A percentile compares a stretch with the other conserved stretches of the same genome.
Conservation (phyloP, 1,284 basidiomycete species). For the Papiliotrema nemorosa region DNA sequence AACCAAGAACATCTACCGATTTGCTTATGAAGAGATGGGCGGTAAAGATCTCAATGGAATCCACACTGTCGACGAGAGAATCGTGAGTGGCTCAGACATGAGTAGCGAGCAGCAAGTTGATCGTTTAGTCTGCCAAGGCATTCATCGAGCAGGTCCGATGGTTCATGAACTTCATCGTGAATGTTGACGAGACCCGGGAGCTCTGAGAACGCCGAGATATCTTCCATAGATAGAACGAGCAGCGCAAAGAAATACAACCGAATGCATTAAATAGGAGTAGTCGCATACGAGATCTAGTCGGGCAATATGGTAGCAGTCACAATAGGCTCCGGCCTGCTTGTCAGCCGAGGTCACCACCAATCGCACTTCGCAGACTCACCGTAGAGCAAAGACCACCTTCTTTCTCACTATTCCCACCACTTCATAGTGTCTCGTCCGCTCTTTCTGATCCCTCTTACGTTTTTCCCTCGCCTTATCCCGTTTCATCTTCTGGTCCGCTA, state of each 20-base stretch:
- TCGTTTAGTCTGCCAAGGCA: conserved; percentile 20
- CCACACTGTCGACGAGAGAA: conserved; percentile 43
- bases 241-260: too few species aligned
- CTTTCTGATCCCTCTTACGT: conserved; percentile 8
- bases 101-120: not conserved
- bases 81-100: conserved; percentile 10
- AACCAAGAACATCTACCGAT: conserved; percentile 43
- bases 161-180: conserved; percentile 41
- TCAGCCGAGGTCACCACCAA: not conserved
- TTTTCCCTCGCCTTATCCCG: conserved; percentile 9
- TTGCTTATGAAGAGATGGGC: conserved; percentile 22
- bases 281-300: conserved; percentile 7
- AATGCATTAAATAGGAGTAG: not conserved
- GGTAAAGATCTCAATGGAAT: conserved; percentile 8
- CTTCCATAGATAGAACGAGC: not conserved
- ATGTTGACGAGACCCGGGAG: conserved; percentile 37
- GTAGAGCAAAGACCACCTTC: conserved; percentile 47
- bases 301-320: conserved; percentile 45
- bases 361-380: conserved; percentile 25
- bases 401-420: conserved; percentile 46
- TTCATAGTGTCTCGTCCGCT: conserved; percentile 42
- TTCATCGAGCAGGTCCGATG: conserved; percentile 42
- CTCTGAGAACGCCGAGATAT: conserved; percentile 6
- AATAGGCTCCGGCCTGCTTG: conserved; percentile 45
- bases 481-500: conserved; percentile 2